These are phyloP conservation scores for Trichoderma parareesei DNA, from an alignment of 495 filamentous ascomycete species.

Conservation along the genomic window DNA sequence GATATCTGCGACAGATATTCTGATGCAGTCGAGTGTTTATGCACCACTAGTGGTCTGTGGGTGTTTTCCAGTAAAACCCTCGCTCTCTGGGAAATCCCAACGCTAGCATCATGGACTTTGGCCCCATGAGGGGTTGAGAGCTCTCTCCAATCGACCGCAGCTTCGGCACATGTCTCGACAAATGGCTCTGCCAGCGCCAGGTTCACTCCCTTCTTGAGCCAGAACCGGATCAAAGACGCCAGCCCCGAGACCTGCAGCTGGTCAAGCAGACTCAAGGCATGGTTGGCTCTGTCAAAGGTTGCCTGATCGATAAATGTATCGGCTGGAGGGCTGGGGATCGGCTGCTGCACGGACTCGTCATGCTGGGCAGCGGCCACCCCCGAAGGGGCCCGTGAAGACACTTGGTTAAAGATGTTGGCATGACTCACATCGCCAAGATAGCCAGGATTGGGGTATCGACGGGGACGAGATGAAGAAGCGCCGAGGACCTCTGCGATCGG, in stretches of 20 bases:
- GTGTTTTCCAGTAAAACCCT: slow-evolving; percentile 30
- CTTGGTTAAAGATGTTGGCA: slow-evolving; percentile 34
- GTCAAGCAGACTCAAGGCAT: neutral
- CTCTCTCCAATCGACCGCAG: neutral
- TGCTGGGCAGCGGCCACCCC: slow-evolving; percentile 16
- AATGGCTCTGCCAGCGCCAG: neutral
- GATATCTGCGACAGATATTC: slow-evolving; percentile 29
- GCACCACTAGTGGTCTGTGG: slow-evolving; percentile 23
- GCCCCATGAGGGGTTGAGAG: neutral
- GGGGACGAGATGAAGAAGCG: slow-evolving; percentile 10
- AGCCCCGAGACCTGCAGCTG: neutral
- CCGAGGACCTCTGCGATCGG: neutral
- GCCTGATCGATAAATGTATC: neutral
- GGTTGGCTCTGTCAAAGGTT: neutral
- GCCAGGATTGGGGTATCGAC: slow-evolving; percentile 36
- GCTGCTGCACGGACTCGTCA: neutral
- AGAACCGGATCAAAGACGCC: slow-evolving; percentile 4
- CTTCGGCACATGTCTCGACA: neutral
- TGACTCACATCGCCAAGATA: slow-evolving; percentile 38
- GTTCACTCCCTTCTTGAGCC: neutral
- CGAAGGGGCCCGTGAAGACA: slow-evolving; percentile 14
- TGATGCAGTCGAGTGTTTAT: slow-evolving; percentile 18
- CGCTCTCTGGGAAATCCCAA: neutral
- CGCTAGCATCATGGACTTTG: neutral
- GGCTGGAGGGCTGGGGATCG: neutral